Percentiles rank a stretch among this genome's conserved stretches.
Conservation (phyloP, 1,139 yeast genomes). For the Barnettozyma hawaiiensis region DNA sequence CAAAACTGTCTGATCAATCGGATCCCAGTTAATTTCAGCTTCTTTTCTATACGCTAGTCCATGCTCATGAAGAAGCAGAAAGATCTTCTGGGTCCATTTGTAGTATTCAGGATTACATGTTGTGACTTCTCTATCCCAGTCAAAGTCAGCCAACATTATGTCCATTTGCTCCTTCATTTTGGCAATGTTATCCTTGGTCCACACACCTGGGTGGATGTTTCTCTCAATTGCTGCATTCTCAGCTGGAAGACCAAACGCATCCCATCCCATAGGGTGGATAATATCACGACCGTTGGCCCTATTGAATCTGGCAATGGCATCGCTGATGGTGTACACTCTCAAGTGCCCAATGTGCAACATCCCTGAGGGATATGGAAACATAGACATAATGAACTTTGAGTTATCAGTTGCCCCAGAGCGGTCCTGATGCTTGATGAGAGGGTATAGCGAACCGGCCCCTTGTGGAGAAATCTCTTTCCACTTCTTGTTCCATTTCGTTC, state of each 20-base stretch:
- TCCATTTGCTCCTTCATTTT: conserved; percentile 83
- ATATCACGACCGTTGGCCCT: conserved; percentile 73
- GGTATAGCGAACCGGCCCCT: conserved; percentile 41
- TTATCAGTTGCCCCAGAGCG: conserved; percentile 32
- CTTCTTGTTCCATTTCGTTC: conserved; percentile 36
- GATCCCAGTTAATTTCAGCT: conserved; percentile 97
- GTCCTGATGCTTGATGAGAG: conserved; percentile 27
- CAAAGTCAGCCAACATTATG: conserved; percentile 77
- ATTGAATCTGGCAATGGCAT: conserved; percentile 72
- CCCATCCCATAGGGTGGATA: conserved; percentile 98
- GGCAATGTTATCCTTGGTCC: conserved; percentile 75
- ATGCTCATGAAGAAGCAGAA: conserved; percentile 60
- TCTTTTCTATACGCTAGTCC: conserved; percentile 81
- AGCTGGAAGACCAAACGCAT: conserved; percentile 96
- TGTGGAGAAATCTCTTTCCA: conserved; percentile 43
- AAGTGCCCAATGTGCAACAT: conserved; percentile 88
- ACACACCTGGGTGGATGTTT: conserved; percentile 65
- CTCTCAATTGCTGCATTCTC: conserved; percentile 96
- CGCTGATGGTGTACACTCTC: conserved; percentile 87
- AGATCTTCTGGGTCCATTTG: conserved; percentile 86
- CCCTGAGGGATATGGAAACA: conserved; percentile 98
- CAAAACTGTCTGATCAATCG: conserved; percentile 85
- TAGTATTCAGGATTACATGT: conserved; percentile 88
- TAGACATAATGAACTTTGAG: conserved; percentile 63
- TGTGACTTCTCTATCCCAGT: conserved; percentile 89